Evolutionary conservation across 176 grass and related monocot genomes (phyloP).

Genomic region (Carex cristatella): DNA sequence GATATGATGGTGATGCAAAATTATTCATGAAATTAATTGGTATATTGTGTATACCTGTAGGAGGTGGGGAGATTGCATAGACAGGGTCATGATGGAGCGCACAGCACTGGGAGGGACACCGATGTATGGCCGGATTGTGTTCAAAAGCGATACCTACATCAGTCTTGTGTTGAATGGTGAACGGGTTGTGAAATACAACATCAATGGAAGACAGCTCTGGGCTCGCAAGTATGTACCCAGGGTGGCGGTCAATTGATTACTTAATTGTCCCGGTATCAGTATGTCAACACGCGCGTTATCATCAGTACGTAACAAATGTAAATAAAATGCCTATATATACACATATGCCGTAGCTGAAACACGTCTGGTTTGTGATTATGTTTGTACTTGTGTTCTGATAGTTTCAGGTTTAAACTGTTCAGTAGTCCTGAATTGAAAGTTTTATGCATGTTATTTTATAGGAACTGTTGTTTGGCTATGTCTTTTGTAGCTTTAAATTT

Average conservation of each 20-base stretch:
- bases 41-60: conserved; percentile 1
- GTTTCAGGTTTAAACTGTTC: neutral
- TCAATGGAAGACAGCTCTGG: conserved; percentile 57
- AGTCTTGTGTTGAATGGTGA: conserved; percentile 42
- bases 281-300: neutral
- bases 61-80: conserved; percentile 59
- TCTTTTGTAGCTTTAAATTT: too few relatives aligned
- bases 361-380: neutral
- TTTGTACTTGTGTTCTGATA: neutral
- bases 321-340: neutral
- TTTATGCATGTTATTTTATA: too few relatives aligned
- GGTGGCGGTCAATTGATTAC: neutral
- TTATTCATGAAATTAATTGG: neutral
- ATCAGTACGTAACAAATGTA: neutral
- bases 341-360: neutral
- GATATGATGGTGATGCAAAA: neutral
- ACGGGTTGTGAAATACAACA: conserved; percentile 45
- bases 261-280: neutral
- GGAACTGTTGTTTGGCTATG: too few relatives aligned
- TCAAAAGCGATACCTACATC: conserved; percentile 24
- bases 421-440: neutral
- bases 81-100: conserved; percentile 58
- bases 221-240: conserved; percentile 58
- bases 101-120: conserved; percentile 27
- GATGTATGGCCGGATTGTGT: conserved; percentile 46